Base-by-base conservation (phyloP, 768 basidiomycete genomes). In the Leccinum uliginosum region DNA sequence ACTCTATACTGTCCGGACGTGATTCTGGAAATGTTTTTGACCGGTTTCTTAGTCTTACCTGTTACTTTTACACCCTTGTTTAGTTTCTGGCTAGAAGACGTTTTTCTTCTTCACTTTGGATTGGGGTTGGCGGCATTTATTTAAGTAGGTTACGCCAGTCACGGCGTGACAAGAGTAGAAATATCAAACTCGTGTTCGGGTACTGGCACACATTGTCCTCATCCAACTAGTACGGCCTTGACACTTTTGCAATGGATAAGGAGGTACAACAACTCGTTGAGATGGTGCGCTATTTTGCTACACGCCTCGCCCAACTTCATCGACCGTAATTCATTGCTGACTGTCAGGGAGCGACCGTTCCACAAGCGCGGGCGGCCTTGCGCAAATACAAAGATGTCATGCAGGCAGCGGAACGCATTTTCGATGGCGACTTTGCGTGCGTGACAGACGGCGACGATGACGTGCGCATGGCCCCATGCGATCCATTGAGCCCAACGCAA, bases 391-490 rank as follows among this genome's bases (percentile, higher is more conserved):
- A 84, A 59, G 93, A 98, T 78, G 92, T 94, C 34, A 91, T 92
- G 89, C 80, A 90, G 67, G 94, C 94, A 14, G 93, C 93, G 3
- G 93, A 93, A 70, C 80, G 80, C 47, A 84, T 92, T 58, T 89
- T 92, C 59, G 86, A 89, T 59, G 94, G 94, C 12, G 84, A 87
- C 61, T 93, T 91, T 65, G 88, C 91, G 64, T 74, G 87, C 66
- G 75, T 91, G n/a, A 72, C 64, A n/a, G 77, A 75, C 34, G 72
- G 68, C 19, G 74, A 83, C 50, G 84, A 76, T 2, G 82, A 85
- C 62, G 75, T 75, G 45, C 75, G 75, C 43, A 81, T 83, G 79
- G 68, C 67, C 15, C 67, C 58, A 32, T 49, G 48, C 26, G 60
- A 55, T 34, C 66, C 57, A 55, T 59, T 72, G 56, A 73, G 67